Percentiles rank a stretch among this genome's conserved stretches.
phyloP scores from a whole-genome alignment of 139 green algal species.

The Chlorella sorokiniana region DNA sequence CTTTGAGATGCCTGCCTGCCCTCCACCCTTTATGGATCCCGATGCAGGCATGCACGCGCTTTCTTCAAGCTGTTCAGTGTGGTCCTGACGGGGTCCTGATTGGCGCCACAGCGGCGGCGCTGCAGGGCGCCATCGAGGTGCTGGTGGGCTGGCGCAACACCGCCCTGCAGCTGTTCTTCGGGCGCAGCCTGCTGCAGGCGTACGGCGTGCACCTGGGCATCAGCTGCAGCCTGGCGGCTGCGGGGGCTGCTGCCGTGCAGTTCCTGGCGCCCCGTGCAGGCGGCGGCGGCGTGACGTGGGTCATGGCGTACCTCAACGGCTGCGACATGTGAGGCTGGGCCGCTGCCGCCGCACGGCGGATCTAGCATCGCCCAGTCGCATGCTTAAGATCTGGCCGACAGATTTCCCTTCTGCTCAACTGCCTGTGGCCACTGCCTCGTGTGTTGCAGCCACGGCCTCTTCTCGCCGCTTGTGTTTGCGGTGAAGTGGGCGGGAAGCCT shows the following conservation, averaged over 20 bases:
- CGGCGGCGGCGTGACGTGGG: conserved; percentile 10
- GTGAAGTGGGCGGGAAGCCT: conserved; percentile 50
- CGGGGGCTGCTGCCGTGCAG: background rate
- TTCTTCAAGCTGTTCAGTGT: conserved; percentile 5
- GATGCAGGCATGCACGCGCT: background rate
- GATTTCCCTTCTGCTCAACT: too few relatives aligned
- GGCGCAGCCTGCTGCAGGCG: background rate
- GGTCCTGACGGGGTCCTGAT: background rate
- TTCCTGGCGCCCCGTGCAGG: background rate
- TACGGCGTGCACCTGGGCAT: conserved; percentile 10
- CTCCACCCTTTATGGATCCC: background rate
- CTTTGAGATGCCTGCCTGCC: background rate
- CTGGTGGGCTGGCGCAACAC: conserved; percentile 18
- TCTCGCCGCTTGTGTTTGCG: background rate
- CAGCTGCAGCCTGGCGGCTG: background rate
- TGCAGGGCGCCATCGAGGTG: background rate
- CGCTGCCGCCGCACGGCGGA: too few relatives aligned
- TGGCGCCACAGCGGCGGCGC: conserved; percentile 7
- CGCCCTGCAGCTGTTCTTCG: conserved; percentile 13
- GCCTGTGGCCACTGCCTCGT: background rate
- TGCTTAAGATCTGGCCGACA: too few relatives aligned
- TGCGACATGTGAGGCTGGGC: background rate
- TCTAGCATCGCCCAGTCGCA: background rate
- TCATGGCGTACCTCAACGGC: conserved; percentile 12
- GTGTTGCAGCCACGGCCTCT: conserved; percentile 4